Percentiles rank a stretch among this genome's conserved stretches.
These are phyloP conservation scores for Acanthamoeba divionensis DNA, from an alignment of 208 protist genomes.

Conservation along the genomic window DNA sequence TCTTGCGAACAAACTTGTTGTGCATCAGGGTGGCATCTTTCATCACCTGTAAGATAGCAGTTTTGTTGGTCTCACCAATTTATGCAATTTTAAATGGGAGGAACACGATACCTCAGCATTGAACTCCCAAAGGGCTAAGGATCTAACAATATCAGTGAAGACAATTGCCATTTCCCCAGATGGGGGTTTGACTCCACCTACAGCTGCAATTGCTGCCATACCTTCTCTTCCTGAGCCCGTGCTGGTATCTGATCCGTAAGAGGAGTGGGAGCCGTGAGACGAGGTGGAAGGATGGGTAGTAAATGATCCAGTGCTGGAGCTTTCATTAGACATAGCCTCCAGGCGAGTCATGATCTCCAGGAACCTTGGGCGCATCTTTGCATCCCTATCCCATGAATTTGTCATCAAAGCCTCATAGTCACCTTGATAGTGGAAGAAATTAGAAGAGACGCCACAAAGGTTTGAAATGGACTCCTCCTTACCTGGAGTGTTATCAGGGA, in stretches of 20 bases:
- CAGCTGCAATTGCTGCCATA: no score
- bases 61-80: background rate
- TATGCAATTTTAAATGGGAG: background rate
- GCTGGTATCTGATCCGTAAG: no score
- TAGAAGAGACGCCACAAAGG: no score
- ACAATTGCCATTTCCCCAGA: constrained; percentile 7
- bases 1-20: background rate
- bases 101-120: background rate
- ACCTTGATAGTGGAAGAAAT: no score
- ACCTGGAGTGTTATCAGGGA: no score
- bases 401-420: no score
- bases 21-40: background rate
- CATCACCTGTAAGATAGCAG: background rate
- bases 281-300: no score
- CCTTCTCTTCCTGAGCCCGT: no score
- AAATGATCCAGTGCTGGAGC: background rate
- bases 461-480: no score
- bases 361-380: background rate
- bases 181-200: background rate
- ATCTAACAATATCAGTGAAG: constrained; percentile 10
- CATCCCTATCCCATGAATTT: background rate
- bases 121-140: background rate
- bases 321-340: background rate
- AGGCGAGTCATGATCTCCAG: background rate
- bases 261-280: no score